These are phyloP conservation scores for Hemileia vastatrix DNA, from an alignment of 1,284 basidiomycete genomes.

Conservation along the genomic window DNA sequence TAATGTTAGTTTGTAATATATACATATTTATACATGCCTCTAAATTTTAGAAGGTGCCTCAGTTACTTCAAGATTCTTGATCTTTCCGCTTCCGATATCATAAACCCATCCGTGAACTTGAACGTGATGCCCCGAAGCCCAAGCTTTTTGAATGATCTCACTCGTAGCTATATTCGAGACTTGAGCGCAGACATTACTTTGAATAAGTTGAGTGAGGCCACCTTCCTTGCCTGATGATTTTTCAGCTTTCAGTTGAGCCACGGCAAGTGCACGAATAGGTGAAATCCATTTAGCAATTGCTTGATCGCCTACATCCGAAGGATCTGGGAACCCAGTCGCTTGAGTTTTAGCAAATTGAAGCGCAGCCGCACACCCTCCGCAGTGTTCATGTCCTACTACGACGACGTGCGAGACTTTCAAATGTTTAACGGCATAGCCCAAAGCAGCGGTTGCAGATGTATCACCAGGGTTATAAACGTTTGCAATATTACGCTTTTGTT, in stretches of 20 bases:
- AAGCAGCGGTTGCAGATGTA: constrained; percentile 14
- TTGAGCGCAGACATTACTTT: constrained; percentile 25
- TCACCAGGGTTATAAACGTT: constrained; percentile 15
- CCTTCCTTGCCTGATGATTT: constrained; percentile 4
- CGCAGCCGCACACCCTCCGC: constrained; percentile 19
- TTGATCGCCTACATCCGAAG: background rate
- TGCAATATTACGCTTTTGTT: constrained; percentile 19
- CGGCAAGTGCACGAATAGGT: constrained; percentile 26
- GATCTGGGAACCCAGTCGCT: background rate
- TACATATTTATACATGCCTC: too few relatives aligned
- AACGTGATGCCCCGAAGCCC: constrained; percentile 24
- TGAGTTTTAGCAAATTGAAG: constrained; percentile 2
- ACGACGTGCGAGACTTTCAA: constrained; percentile 14
- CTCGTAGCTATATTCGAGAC: constrained; percentile 26
- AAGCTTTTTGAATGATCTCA: constrained; percentile 27
- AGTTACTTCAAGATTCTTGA: constrained; percentile 25
- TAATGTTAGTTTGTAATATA: too few relatives aligned
- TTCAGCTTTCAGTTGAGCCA: constrained; percentile 20
- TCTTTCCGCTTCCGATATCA: constrained; percentile 26
- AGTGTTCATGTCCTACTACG: constrained; percentile 16
- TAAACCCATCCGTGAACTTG: constrained; percentile 29
- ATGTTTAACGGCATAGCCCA: constrained; percentile 12
- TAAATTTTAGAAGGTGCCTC: too few relatives aligned
- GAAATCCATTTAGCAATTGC: constrained; percentile 28
- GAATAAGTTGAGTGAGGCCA: constrained; percentile 4